A percentile compares a stretch with the other conserved stretches of the same genome.
Evolutionary conservation across 805 yeast genomes (phyloP).

Genomic region (Metschnikowia gruessii): DNA sequence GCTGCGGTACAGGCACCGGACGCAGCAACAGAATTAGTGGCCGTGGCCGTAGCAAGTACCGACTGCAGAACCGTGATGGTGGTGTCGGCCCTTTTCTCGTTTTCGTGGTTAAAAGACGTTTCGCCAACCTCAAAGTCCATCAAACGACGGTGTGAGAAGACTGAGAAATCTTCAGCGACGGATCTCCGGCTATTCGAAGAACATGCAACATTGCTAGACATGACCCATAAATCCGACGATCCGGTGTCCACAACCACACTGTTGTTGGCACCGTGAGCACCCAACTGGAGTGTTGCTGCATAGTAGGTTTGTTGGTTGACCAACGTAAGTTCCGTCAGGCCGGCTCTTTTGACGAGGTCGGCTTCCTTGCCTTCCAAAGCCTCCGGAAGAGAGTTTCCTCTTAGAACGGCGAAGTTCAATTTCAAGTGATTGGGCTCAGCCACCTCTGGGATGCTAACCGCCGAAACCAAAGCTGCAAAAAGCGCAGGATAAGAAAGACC

Average conservation of each 20-base stretch:
- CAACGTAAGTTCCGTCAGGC: slow-evolving; percentile 7
- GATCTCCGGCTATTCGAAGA: not conserved
- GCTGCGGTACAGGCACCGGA: slow-evolving; percentile 34
- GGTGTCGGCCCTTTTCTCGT: slow-evolving; percentile 1
- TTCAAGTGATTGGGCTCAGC: slow-evolving; percentile 2
- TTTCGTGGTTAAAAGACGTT: not conserved
- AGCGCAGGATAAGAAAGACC: slow-evolving; percentile 1
- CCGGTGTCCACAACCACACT: slow-evolving; percentile 42
- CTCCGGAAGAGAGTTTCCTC: slow-evolving; percentile 7
- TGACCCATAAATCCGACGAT: slow-evolving; percentile 43
- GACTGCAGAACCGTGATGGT: not conserved
- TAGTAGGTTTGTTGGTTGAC: slow-evolving; percentile 12
- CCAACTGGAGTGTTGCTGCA: slow-evolving; percentile 11
- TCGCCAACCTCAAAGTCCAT: slow-evolving; percentile 1
- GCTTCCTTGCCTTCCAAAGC: slow-evolving; percentile 2
- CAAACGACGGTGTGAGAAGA: slow-evolving; percentile 3
- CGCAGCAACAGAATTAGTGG: slow-evolving; percentile 19
- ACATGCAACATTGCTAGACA: slow-evolving; percentile 20
- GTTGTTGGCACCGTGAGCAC: slow-evolving; percentile 16
- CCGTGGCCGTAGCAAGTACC: not conserved
- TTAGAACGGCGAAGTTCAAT: slow-evolving; percentile 12
- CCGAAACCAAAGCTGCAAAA: slow-evolving; percentile 6
- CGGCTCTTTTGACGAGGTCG: slow-evolving; percentile 7
- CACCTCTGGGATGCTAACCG: slow-evolving; percentile 4
- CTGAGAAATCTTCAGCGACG: not conserved